Evolutionary conservation across 768 basidiomycete species (phyloP), one percentile per base, ranked within the genome.

Genomic region (Leccinum pellstonianum): DNA sequence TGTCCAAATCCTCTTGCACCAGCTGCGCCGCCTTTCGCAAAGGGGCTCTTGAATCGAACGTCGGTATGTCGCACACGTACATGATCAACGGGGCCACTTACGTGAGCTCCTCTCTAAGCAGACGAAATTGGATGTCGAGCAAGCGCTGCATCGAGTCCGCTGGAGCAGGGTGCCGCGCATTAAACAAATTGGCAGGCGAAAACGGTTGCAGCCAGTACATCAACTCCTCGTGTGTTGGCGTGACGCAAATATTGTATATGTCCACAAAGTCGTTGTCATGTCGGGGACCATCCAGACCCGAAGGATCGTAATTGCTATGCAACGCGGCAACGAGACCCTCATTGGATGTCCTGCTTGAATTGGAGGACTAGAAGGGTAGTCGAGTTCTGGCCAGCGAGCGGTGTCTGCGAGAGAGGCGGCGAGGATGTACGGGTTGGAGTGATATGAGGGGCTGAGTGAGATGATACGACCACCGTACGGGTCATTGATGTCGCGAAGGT

Each of bases 121-220:
- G 77, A 37, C 90, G 83, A 70, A 88, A 92, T 63, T 92, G 88
- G 4, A 87, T 81, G 58, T 93, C 91, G 11, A 91, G 73, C 21
- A 86, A 75, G 8, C 85, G 77, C 57, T 87, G 80, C 82, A 91
- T 89, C 23, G 83, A 83, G 17, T 79, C 79, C 3, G 71, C 62
- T 0, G 82, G 82, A 12, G 80, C 78, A 56, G 81, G 87, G 65
- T 90, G 88, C 0, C 87, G 88, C 0, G 86, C 88, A 2, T 74
- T 77, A 19, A 75, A 79, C 1, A 86, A 68, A 63, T 82, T 86
- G 0, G 80, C 83, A 0, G 91, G 91, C 0, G 91, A 72, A 66
- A 82, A 90, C 0, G 88, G 84, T 3, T 75, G 66, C 11, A 73
- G 23, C 0, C 68, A 71, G 19, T 75, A 83, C 48, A 81, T 68